Evolutionary conservation across 495 filamentous ascomycete species (phyloP).

Genomic region (Lasiosphaeris hirsuta): DNA sequence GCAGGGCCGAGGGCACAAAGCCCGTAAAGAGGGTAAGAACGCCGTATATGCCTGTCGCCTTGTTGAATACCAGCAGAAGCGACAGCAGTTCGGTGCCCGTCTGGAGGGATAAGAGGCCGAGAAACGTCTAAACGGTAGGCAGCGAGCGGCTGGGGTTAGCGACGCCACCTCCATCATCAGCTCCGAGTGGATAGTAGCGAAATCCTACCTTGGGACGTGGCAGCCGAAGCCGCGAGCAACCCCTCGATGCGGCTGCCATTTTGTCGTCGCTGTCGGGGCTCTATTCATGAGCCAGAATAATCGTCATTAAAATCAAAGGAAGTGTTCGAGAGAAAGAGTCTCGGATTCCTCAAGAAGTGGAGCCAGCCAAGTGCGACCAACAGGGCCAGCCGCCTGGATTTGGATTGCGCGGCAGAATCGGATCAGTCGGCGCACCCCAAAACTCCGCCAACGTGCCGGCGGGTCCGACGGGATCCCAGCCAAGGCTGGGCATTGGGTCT

Average conservation of each 20-base stretch:
- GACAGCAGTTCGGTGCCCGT: conserved; percentile 80
- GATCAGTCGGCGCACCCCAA: too few relatives aligned
- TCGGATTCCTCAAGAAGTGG: too few relatives aligned
- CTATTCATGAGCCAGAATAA: too few relatives aligned
- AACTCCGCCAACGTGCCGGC: too few relatives aligned
- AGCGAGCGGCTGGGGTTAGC: not conserved
- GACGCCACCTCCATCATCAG: not conserved
- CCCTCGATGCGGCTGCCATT: conserved; percentile 21
- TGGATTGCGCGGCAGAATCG: not conserved
- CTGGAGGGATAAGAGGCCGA: conserved; percentile 79
- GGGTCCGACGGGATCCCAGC: too few relatives aligned
- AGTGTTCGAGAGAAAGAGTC: not conserved
- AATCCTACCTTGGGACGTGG: conserved; percentile 36
- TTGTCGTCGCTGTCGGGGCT: not conserved
- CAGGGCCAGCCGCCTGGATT: not conserved
- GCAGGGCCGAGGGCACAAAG: conserved; percentile 55
- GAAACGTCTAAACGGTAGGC: conserved; percentile 57
- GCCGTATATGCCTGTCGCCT: conserved; percentile 82
- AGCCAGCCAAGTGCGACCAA: not conserved
- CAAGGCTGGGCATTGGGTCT: too few relatives aligned
- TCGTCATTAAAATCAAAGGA: not conserved
- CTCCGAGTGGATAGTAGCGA: too few relatives aligned
- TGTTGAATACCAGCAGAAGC: conserved; percentile 78
- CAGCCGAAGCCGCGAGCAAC: conserved; percentile 26
- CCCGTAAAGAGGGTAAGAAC: conserved; percentile 82